These are phyloP conservation scores for Tausonia pullulans DNA, from an alignment of 1,284 basidiomycete species.

Conservation along the genomic window DNA sequence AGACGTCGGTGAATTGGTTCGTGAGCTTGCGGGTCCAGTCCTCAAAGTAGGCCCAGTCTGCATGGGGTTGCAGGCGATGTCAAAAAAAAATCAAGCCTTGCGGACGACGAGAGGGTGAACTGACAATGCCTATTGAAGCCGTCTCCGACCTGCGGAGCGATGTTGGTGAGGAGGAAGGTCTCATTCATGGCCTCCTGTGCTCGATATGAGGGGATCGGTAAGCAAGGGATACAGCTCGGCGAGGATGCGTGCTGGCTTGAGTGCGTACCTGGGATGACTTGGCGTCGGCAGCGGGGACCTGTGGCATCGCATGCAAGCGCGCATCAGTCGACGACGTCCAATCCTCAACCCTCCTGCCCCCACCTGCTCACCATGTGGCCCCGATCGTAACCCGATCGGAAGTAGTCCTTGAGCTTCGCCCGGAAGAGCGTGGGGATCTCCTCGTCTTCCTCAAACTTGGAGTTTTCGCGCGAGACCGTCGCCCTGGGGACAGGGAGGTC, in stretches of 20 bases:
- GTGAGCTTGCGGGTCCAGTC: conserved; percentile 90
- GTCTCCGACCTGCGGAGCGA: conserved; percentile 93
- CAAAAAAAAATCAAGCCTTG: background rate
- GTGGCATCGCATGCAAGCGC: background rate
- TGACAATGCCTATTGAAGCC: conserved; percentile 95
- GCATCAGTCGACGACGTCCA: background rate
- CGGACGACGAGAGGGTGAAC: conserved; percentile 23
- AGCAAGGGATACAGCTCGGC: background rate
- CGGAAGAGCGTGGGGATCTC: conserved; percentile 69
- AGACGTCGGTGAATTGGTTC: conserved; percentile 76
- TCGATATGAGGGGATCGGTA: background rate
- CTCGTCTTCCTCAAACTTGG: conserved; percentile 76
- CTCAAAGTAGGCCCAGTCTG: conserved; percentile 94
- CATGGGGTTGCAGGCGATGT: background rate
- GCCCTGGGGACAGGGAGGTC: conserved; percentile 19
- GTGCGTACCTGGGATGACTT: conserved; percentile 59
- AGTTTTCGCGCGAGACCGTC: conserved; percentile 45
- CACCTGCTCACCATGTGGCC: conserved; percentile 65
- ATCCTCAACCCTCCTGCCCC: too few species aligned
- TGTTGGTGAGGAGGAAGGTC: conserved; percentile 90
- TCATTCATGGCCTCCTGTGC: conserved; percentile 85
- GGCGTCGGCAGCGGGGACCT: conserved; percentile 96
- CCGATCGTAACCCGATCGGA: conserved; percentile 87
- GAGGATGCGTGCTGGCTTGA: too few species aligned
- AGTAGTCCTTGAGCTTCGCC: conserved; percentile 78